A percentile compares a stretch with the other conserved stretches of the same genome.
Conservation (phyloP, 2,329 filamentous ascomycete species). For the Fusarium sp. region DNA sequence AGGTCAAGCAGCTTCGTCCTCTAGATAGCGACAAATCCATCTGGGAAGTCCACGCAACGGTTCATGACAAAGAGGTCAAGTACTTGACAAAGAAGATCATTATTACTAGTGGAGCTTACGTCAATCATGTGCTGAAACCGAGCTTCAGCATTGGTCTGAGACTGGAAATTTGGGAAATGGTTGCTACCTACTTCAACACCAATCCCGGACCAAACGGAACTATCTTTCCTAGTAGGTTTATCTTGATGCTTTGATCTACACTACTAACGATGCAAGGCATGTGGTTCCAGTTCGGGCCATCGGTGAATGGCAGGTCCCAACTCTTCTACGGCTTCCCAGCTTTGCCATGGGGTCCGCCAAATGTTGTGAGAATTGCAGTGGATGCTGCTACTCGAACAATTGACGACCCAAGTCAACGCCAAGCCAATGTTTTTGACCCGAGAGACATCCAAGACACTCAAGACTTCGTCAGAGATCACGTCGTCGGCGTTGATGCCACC, state of each 20-base stretch:
- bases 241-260: fast-evolving
- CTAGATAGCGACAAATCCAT: neutral
- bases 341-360: conserved; percentile 21
- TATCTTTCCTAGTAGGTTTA: conserved; percentile 17
- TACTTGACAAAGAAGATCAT: conserved; percentile 18
- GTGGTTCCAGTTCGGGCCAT: conserved; percentile 25
- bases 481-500: conserved; percentile 15
- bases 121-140: conserved; percentile 20
- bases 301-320: conserved; percentile 1
- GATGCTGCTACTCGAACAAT: conserved; percentile 21
- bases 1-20: conserved; percentile 3
- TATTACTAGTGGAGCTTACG: conserved; percentile 12
- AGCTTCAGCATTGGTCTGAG: conserved; percentile 20
- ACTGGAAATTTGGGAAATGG: conserved; percentile 31
- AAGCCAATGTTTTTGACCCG: neutral
- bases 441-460: conserved; percentile 15
- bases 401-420: conserved; percentile 5
- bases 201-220: conserved; percentile 28
- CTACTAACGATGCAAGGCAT: neutral
- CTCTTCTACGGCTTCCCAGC: conserved; percentile 28
- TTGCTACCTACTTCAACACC: conserved; percentile 24
- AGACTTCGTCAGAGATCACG: conserved; percentile 18
- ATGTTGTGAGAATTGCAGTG: conserved; percentile 22
- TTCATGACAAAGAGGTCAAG: neutral
- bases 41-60: conserved; percentile 10